Conservation (phyloP, 768 basidiomycete species). For the Coprinopsis cinerea region DNA sequence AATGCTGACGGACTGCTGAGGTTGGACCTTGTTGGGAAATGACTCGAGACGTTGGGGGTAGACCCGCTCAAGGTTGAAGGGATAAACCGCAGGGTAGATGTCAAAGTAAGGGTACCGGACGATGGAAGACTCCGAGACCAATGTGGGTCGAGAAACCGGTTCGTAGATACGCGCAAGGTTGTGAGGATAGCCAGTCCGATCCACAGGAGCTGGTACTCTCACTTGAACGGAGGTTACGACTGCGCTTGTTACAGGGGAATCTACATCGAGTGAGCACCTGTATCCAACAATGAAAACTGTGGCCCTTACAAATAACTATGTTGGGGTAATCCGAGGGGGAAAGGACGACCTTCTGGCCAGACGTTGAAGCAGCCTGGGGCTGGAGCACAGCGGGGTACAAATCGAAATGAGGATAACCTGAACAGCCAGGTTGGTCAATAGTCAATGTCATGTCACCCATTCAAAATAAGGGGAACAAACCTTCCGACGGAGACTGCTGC, state of each 20-base stretch:
- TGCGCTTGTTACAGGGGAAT: no score
- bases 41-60: constrained; percentile 9
- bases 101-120: constrained; percentile 19
- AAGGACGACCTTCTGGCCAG: background rate
- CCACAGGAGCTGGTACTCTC: constrained; percentile 11
- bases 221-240: no score
- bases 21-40: background rate
- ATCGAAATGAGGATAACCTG: constrained; percentile 7
- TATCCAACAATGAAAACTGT: no score
- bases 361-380: background rate
- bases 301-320: background rate
- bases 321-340: background rate
- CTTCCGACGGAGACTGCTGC: background rate
- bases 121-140: background rate
- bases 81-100: constrained; percentile 19
- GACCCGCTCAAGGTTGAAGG: constrained; percentile 15
- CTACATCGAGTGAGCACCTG: no score
- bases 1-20: background rate
- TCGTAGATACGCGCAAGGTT: background rate
- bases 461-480: no score
- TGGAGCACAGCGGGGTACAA: background rate
- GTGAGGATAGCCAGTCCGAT: constrained; percentile 33
- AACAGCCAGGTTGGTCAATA: constrained; percentile 15
- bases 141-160: background rate
- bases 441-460: background rate